phyloP scores from a whole-genome alignment of 1,139 yeast species.

The Pichia sp. region DNA sequence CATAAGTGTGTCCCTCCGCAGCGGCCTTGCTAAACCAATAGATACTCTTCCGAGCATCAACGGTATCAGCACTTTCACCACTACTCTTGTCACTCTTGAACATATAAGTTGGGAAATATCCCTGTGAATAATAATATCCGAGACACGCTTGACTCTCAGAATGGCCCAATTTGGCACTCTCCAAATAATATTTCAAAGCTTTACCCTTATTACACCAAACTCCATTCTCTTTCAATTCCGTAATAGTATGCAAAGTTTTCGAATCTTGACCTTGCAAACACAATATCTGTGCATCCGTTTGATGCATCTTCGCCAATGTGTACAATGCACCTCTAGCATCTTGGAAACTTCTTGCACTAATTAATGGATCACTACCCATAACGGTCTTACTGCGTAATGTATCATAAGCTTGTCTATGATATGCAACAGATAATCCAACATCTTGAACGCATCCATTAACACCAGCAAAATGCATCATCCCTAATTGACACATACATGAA shows the following conservation, averaged over 20 bases:
- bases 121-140: slow-evolving; percentile 84
- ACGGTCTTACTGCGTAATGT: slow-evolving; percentile 17
- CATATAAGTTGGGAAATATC: slow-evolving; percentile 38
- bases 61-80: slow-evolving; percentile 40
- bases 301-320: slow-evolving; percentile 28
- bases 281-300: slow-evolving; percentile 26
- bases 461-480: slow-evolving; percentile 54
- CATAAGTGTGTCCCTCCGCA: slow-evolving; percentile 69
- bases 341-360: slow-evolving; percentile 25
- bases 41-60: slow-evolving; percentile 67
- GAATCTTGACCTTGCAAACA: slow-evolving; percentile 24
- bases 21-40: slow-evolving; percentile 91
- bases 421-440: slow-evolving; percentile 42
- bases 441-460: slow-evolving; percentile 31
- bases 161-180: slow-evolving; percentile 72
- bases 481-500: slow-evolving; percentile 62
- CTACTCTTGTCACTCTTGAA: slow-evolving; percentile 27
- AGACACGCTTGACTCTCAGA: slow-evolving; percentile 79
- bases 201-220: slow-evolving; percentile 40
- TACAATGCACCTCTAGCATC: slow-evolving; percentile 28
- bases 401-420: slow-evolving; percentile 52
- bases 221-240: slow-evolving; percentile 26
- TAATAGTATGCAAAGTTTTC: slow-evolving; percentile 23
- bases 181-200: slow-evolving; percentile 63
- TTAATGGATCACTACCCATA: slow-evolving; percentile 26